A percentile compares a stretch with the other conserved stretches of the same genome.
These are phyloP conservation scores for Scheffersomyces stambukii DNA, from an alignment of 1,139 yeast species.

Conservation along the genomic window DNA sequence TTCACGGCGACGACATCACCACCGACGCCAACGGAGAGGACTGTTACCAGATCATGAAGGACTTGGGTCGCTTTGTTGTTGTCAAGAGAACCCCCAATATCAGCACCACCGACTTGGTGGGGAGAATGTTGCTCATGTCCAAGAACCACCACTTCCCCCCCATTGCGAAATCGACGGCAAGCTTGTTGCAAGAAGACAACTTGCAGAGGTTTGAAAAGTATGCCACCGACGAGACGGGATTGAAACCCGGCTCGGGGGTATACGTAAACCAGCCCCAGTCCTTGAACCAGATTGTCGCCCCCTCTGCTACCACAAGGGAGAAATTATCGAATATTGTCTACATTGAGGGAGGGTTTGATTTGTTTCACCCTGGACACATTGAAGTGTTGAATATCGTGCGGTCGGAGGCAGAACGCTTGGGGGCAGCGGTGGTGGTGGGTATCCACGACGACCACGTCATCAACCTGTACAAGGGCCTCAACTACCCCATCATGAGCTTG, in stretches of 20 bases:
- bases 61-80: slow-evolving; percentile 78
- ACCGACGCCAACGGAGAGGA: slow-evolving; percentile 94
- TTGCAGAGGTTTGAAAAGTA: slow-evolving; percentile 44
- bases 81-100: slow-evolving; percentile 93
- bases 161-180: slow-evolving; percentile 23
- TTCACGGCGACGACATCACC: slow-evolving; percentile 97
- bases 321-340: slow-evolving; percentile 38
- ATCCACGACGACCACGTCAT: slow-evolving; percentile 60
- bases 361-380: slow-evolving; percentile 92
- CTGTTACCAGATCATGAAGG: slow-evolving; percentile 81
- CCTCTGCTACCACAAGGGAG: slow-evolving; percentile 16
- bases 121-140: slow-evolving; percentile 71
- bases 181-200: slow-evolving; percentile 31
- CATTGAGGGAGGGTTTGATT: slow-evolving; percentile 85
- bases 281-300: slow-evolving; percentile 33
- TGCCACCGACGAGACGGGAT: slow-evolving; percentile 67
- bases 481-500: slow-evolving; percentile 82
- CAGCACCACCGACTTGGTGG: slow-evolving; percentile 91
- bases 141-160: slow-evolving; percentile 53
- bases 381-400: slow-evolving; percentile 53
- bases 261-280: slow-evolving; percentile 30
- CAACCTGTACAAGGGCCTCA: slow-evolving; percentile 57
- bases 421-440: slow-evolving; percentile 60
- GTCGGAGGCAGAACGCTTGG: slow-evolving; percentile 31
- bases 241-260: slow-evolving; percentile 58